Evolutionary conservation across 805 yeast genomes (phyloP), one percentile per base, ranked within the genome.

Genomic region (Millerago galiae): DNA sequence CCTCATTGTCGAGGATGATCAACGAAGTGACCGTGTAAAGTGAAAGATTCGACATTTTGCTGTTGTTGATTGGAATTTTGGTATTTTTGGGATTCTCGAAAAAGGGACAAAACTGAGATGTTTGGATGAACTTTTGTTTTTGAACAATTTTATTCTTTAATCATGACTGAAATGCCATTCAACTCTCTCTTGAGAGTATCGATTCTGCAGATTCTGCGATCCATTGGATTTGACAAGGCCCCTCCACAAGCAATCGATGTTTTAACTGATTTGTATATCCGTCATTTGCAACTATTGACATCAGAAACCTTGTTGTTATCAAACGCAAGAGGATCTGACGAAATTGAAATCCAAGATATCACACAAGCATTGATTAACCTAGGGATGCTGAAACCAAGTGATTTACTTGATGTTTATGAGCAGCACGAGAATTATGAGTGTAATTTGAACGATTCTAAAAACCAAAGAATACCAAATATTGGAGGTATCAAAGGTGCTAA

Each of bases 181-280:
- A 29, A 38, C 13, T 21, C 42, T 8, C 21, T 42, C 5, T 30
- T 42, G 12, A 34, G 40, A 8, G 11, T 42, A 15, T 35, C 42
- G 2, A 18, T 42, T 5, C 42, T 42, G 3, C 28, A 82, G 62
- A 66, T 82, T 5, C 70, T 91, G 40, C 79, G 87, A 47, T 79
- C 93, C 0, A 75, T 80, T 26, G 99, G 99, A 0, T 87, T 89
- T 54, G 96, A 87, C 47, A 73, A 79, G 52, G 79, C 90, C 49
- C 71, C 79, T 40, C 85, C 91, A 8, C 68, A 77, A 8, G 75
- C 83, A 1, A 67, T 91, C 9, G 90, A 88, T 55, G 72, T 80
- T 2, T 51, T 89, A n/a, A 81, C 95, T 0, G 96, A 89, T 54
- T 55, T 91, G 2, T 79, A 83, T 56, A 65, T 84, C 14, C 72